Evolutionary conservation across 768 basidiomycete species (phyloP), one percentile per base, ranked within the genome.

Genomic region (Boletus vermiculosoides): DNA sequence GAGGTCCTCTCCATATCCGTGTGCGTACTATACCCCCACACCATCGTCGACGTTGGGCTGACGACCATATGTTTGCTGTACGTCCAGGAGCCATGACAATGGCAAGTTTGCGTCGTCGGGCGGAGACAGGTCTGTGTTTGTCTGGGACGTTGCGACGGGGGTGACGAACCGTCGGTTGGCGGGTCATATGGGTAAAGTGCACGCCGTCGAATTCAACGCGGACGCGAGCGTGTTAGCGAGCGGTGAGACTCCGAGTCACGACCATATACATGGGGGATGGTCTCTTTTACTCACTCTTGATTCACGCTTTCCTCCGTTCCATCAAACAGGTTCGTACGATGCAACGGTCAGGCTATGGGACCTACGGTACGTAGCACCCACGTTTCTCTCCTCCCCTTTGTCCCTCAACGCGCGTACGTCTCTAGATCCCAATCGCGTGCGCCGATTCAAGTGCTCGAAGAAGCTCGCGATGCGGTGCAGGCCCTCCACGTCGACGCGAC

Each of bases 91-190:
- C 42, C 87, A 93, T 62, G 96, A 99, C 74, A 99, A 99, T 75
- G 86, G 89, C 30, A 88, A 89, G 66, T 94, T 99, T 64, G 94
- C 88, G 15, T 95, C 92, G 4, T 92, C 88, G 23, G 96, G 96
- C 33, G 96, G 96, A 7, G 96, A 99, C 72, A 85, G 92, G 60
- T 86, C 87, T 50, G 86, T 97, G 1, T 97, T 97, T 63, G 73
- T 97, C 23, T 98, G 96, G 96, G 97, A 99, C 68, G 97, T 99
- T 11, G 83, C 88, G 18, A 84, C 89, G 33, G 96, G 92, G 13
- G 81, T 84, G 45, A 93, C 95, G 1, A 86, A 87, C 41, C 80
- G 94, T 40, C 80, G 95, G 54, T 79, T 97, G 58, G 74, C 90
- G 18, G 97, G 94, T 0, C 97, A 99, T 71, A 83, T 92, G 79